Percentiles rank a stretch among this genome's conserved stretches.
Conservation (phyloP, 1,284 basidiomycete genomes). For the Boletus holoroseus region DNA sequence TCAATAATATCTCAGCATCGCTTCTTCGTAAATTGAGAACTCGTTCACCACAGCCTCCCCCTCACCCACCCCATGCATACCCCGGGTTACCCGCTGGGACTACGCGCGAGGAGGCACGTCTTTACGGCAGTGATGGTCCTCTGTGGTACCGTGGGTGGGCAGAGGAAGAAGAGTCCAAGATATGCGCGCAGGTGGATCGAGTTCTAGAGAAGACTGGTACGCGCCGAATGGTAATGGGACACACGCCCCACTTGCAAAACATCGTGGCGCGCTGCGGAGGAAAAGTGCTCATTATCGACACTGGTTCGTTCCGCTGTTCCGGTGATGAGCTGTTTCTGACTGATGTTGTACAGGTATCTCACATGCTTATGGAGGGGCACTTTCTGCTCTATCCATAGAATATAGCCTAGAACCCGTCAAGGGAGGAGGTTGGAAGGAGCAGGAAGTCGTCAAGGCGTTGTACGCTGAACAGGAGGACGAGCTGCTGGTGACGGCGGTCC, state of each 20-base stretch:
- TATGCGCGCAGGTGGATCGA: conserved; percentile 66
- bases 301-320: conserved; percentile 39
- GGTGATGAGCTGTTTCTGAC: conserved; percentile 1
- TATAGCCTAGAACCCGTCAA: conserved; percentile 65
- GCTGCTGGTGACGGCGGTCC: conserved; percentile 32
- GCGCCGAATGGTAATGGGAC: conserved; percentile 86
- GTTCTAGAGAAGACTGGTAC: conserved; percentile 72
- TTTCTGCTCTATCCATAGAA: conserved; percentile 81
- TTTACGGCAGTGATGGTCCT: conserved; percentile 76
- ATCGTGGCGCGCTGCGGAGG: conserved; percentile 81
- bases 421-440: conserved; percentile 58
- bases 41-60: conserved; percentile 56
- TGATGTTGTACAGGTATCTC: conserved; percentile 62
- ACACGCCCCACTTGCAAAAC: conserved; percentile 83
- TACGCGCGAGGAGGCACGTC: conserved; percentile 58
- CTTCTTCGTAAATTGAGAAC: conserved; percentile 62
- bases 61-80: conserved; percentile 77
- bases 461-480: conserved; percentile 58
- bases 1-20: conserved; percentile 67
- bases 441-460: conserved; percentile 73
- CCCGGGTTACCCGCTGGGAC: conserved; percentile 66
- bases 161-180: conserved; percentile 58
- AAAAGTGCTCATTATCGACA: conserved; percentile 89
- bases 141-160: conserved; percentile 92
- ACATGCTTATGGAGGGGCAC: conserved; percentile 85